Base-by-base conservation (phyloP, 345 rosid genomes). In the Boechera divaricarpa region DNA sequence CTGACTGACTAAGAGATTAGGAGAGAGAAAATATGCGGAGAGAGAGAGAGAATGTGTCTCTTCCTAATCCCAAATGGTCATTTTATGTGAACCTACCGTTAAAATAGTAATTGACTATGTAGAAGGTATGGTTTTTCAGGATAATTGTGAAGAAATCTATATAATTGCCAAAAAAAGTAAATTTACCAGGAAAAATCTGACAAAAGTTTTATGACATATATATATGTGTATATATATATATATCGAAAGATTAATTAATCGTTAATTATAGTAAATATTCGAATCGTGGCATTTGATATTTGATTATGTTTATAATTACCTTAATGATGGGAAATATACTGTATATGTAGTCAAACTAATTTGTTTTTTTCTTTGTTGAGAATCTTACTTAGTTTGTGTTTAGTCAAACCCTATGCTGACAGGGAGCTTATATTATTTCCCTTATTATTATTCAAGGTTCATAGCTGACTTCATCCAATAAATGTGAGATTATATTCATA, bases 31-130 rank as follows among this genome's bases (percentile, higher is more conserved):
- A 21, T 21, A 21, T 21, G 24, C 1, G 24, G 45, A 55, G 63
- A 73, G 24, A 64, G 33, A 61, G 65, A 39, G 52, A 56, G 13
- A 12, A 15, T 52, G 35, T 59, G 78, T 24, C 78, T 66, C 58
- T 78, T 73, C 59, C 35, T 67, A 53, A 15, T 5, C 42, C 59
- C 74, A 73, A 73, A 66, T 51, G 55, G 82, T 62, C 78, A 67
- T 33, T 44, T 29, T 35, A 72, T 59, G 7, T 75, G 78, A 72
- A 49, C 67, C 31, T 33, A 5, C 24, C 45, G 56, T 28, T 28
- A 28, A 28, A 28, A 2, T 28, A 28, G 2, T 8, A 39, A 6
- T 49, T 36, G 62, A 26, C 51, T 66, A 63, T 7, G 6, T 28
- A 64, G 52, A 41, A 5, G 15, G 53, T 64, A 10, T 73, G 54